Percentiles rank a stretch among this genome's conserved stretches.
Conservation (phyloP, 108 stramenopile genomes). For the Cyclotella atomus region DNA sequence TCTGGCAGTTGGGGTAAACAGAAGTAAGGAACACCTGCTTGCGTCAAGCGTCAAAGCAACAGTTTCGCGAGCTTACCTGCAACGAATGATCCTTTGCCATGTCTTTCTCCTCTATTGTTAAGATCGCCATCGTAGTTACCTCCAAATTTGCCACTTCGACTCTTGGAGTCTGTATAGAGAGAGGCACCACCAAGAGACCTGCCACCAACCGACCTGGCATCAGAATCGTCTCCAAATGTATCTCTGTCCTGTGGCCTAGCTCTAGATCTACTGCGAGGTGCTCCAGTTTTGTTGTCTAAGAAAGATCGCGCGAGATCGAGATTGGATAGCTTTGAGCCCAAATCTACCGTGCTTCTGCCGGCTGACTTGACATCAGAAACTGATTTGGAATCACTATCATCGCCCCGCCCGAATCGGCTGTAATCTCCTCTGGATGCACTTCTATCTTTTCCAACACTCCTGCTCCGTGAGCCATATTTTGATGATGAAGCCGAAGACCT, state of each 20-base stretch:
- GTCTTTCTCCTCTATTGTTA: conserved; percentile 45
- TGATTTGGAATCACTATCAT: conserved; percentile 36
- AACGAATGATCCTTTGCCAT: conserved; percentile 44
- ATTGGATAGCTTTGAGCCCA: conserved; percentile 38
- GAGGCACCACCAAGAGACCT: conserved; percentile 42
- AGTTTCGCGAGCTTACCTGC: too few relatives aligned
- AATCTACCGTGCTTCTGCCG: neutral
- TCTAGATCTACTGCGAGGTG: conserved; percentile 18
- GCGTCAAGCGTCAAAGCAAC: too few relatives aligned
- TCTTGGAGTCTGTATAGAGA: conserved; percentile 32
- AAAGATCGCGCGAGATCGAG: conserved; percentile 45
- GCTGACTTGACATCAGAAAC: neutral
- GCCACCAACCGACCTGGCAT: conserved; percentile 31
- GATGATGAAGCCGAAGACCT: conserved; percentile 30
- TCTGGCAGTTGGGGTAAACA: too few relatives aligned
- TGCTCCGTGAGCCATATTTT: conserved; percentile 35
- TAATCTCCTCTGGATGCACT: conserved; percentile 26
- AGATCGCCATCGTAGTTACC: conserved; percentile 48
- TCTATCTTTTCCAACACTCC: conserved; percentile 33
- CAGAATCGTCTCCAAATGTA: conserved; percentile 30
- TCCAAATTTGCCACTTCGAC: conserved; percentile 32
- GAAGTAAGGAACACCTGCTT: too few relatives aligned
- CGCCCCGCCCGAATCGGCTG: neutral
- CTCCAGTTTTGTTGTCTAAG: conserved; percentile 7
- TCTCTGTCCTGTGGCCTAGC: conserved; percentile 47